Evolutionary conservation across 2,329 filamentous ascomycete species (phyloP), one percentile per base, ranked within the genome.

Genomic region (Arthrocladium fulminans): DNA sequence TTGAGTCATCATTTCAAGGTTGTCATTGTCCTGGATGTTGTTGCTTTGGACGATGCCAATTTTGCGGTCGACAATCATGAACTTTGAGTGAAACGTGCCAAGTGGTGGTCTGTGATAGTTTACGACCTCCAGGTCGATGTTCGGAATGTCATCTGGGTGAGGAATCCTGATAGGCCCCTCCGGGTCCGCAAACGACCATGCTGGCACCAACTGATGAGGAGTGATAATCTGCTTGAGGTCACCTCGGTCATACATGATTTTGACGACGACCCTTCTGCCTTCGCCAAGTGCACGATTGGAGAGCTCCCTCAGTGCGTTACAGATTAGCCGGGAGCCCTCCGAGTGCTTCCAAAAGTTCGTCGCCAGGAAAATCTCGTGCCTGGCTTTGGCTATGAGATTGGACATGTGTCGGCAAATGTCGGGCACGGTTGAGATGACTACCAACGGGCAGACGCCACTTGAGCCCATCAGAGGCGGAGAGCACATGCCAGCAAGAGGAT

Each of bases 1-100:
- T 48, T 86, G 84, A 2, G 77, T 73, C 76, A 87, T 81, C 85
- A 90, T 88, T 63, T 90, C 86, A 48, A 88, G 51, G 55, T 90
- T 90, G 57, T 86, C 82, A 46, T 88, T 89, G 54, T 87, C 80
- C 63, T 76, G 73, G 43, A 89, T 84, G 58, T 89, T 90, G 62
- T 88, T 88, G 67, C 84, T 88, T 65, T 85, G 82, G 1, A 89
- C 62, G 1, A 86, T 68, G 0, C 77, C 85, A n/a, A 83, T 71
- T 52, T 76, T 78, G 5, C 85, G 74, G 62, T 90, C 86, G 1
- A 89, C 78, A 1, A 89, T 70, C 72, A 86, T 84, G 60, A 83
- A 88, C 60, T 90, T 90, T 53, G 80, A 73, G 59, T 89, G 86
- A 34, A 88, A 83, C 0, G 86, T 90, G 0, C 86, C 85, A 2